Evolutionary conservation across 495 filamentous ascomycete genomes (phyloP).

Genomic region (Aspergillus heteromorphus): DNA sequence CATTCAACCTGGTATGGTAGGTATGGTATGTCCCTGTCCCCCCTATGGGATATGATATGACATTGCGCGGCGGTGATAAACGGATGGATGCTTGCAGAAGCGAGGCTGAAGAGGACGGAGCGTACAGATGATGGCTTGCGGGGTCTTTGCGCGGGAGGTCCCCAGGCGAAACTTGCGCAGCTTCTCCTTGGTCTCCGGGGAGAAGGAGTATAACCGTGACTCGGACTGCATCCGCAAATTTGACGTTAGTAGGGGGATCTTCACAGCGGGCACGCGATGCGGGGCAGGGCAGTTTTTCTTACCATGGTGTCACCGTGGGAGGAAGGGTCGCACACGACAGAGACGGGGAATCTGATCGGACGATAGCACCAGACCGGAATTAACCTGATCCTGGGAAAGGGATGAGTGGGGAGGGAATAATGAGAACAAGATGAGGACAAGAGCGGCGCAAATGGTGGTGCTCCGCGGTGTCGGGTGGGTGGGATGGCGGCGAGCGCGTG

Average conservation of each 20-base stretch:
- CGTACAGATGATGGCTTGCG: conserved; percentile 93
- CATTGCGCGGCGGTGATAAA: no score
- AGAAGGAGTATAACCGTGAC: conserved; percentile 88
- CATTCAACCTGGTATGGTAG: not conserved
- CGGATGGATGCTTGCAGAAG: not conserved
- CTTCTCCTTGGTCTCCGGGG: conserved; percentile 74
- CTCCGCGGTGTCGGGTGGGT: conserved; percentile 1
- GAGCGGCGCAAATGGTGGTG: not conserved
- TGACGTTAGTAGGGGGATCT: conserved; percentile 5
- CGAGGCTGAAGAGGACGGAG: conserved; percentile 13
- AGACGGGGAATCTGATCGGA: not conserved
- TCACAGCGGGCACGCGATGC: not conserved
- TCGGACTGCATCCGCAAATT: conserved; percentile 56
- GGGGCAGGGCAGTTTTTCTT: conserved; percentile 11
- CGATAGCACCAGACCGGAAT: not conserved
- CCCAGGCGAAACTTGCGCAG: conserved; percentile 88
- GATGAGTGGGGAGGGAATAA: not conserved
- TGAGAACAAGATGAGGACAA: not conserved
- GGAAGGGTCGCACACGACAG: not conserved
- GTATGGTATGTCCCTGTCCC: no score
- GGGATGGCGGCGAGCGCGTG: not conserved
- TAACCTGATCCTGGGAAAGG: not conserved
- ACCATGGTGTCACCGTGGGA: conserved; percentile 11
- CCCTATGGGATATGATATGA: no score
- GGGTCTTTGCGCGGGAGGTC: conserved; percentile 79